These are phyloP conservation scores for Aspergillus spinulosporus DNA, from an alignment of 2,329 filamentous ascomycete genomes.

Conservation along the genomic window DNA sequence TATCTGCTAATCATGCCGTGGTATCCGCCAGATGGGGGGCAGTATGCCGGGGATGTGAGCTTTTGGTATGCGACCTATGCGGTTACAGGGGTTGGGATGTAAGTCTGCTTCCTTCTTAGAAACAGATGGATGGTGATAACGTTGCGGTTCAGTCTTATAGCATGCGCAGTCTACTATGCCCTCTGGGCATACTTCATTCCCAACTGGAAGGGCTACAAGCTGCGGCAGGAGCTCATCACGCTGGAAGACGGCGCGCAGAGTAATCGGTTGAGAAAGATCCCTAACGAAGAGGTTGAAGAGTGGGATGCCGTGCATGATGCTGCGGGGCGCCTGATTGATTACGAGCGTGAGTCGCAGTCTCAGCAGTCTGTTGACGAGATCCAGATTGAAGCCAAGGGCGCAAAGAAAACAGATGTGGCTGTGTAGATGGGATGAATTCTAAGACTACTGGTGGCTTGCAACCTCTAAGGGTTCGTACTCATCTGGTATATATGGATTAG, in stretches of 20 bases:
- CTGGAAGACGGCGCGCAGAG: slow-evolving; percentile 52
- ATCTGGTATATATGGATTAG: no score
- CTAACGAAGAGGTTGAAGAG: slow-evolving; percentile 48
- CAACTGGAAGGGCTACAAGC: slow-evolving; percentile 51
- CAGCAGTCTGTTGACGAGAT: neutral
- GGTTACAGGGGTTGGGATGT: slow-evolving; percentile 64
- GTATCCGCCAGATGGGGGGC: slow-evolving; percentile 65
- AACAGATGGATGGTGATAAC: no score
- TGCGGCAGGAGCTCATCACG: slow-evolving; percentile 53
- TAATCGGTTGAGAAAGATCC: slow-evolving; percentile 56
- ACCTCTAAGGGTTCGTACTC: no score
- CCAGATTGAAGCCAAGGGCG: neutral
- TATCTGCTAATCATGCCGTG: slow-evolving; percentile 70
- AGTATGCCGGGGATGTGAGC: slow-evolving; percentile 63
- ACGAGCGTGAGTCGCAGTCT: neutral
- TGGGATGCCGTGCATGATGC: slow-evolving; percentile 63
- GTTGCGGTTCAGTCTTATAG: slow-evolving; percentile 43
- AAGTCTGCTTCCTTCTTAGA: slow-evolving; percentile 13
- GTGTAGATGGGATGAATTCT: no score
- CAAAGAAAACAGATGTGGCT: no score
- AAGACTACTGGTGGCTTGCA: no score
- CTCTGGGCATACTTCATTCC: slow-evolving; percentile 61
- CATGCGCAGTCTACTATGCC: slow-evolving; percentile 60
- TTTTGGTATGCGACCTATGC: slow-evolving; percentile 74
- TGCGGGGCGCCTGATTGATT: slow-evolving; percentile 17